phyloP scores from a whole-genome alignment of 2,329 filamentous ascomycete genomes.

The Pestalotiopsis sp. region DNA sequence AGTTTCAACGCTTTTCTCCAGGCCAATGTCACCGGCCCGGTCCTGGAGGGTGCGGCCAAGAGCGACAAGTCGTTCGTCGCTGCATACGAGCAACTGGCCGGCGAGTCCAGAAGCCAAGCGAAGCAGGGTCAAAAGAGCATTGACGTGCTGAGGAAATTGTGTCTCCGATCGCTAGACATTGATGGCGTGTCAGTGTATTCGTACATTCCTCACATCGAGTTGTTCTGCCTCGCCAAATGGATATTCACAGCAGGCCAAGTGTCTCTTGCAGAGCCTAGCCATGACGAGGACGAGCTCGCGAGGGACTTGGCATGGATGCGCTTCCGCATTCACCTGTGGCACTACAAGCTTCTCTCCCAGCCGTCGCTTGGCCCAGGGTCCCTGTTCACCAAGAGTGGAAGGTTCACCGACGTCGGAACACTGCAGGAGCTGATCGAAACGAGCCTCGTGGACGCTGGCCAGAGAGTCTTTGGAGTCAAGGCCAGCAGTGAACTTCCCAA shows the following conservation, averaged over 20 bases:
- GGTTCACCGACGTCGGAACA: constrained; percentile 61
- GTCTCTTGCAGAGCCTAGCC: constrained; percentile 18
- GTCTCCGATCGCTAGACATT: constrained; percentile 70
- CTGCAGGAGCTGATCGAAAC: constrained; percentile 54
- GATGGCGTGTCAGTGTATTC: constrained; percentile 89
- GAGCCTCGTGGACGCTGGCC: constrained; percentile 44
- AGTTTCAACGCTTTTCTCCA: constrained; percentile 72
- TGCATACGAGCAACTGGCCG: constrained; percentile 27
- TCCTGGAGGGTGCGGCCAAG: constrained; percentile 43
- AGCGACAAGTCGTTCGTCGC: constrained; percentile 33
- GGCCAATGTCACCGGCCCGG: constrained; percentile 75
- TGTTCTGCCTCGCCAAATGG: constrained; percentile 73
- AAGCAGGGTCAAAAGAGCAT: constrained; percentile 14
- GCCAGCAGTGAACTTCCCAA: constrained; percentile 31
- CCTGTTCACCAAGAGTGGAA: constrained; percentile 56
- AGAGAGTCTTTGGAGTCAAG: constrained; percentile 16
- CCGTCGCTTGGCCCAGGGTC: constrained; percentile 57
- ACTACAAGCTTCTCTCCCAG: constrained; percentile 62
- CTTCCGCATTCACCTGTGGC: constrained; percentile 73
- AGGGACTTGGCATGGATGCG: constrained; percentile 57
- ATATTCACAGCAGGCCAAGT: constrained; percentile 44
- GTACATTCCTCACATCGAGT: constrained; percentile 79
- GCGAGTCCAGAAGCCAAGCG: not conserved
- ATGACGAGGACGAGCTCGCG: constrained; percentile 38
- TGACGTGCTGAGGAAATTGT: constrained; percentile 32